Evolutionary conservation across 202 grass and related monocot species (phyloP), one percentile per base, ranked within the genome.

Genomic region (Bolboschoenoplectus hybrid): DNA sequence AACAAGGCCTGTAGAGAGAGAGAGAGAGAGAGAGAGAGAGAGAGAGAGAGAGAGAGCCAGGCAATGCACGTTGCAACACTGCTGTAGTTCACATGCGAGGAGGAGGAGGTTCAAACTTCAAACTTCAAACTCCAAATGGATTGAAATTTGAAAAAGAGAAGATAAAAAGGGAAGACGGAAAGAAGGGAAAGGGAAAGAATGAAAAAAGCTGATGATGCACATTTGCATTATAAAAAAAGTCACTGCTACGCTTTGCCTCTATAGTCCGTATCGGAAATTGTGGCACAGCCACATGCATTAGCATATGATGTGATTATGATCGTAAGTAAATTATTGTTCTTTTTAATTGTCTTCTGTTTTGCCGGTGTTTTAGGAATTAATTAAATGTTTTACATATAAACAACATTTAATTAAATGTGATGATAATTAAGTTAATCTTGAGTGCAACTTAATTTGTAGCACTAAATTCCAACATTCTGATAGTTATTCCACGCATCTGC

Each of bases 171-270:
- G 47, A 17, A 38, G 20, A 56, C 0, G 67, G 7, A 20, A 45
- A 19, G 3, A 5, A 3, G 69, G 49, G 57, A 78, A 34, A 82
- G 35, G 16, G 43, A 83, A 83, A 69, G 19, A 83, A 51, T 32
- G 81, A 50, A 68, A 83, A 69, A 83, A 67, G 63, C 81, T 83
- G 81, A 49, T 83, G 49, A 19, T 26, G 26, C 32, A 41, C 56
- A n/a, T 52, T 10, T 83, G 32, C 57, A 57, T n/a, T 78, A 51
- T 17, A 83, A 69, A 83, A 69, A 83, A 83, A 55, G 63, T 83
- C 63, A 83, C n/a, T 69, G 65, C 63, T 68, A 69, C 36, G 12
- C 55, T 52, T 67, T 39, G 19, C 63, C 81, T 26, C 17, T 62
- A 19, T 56, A 67, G 74, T 56, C 32, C 11, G 60, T 69, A 8